phyloP scores from a whole-genome alignment of 805 yeast genomes.

The Tetrapisispora arboricola region DNA sequence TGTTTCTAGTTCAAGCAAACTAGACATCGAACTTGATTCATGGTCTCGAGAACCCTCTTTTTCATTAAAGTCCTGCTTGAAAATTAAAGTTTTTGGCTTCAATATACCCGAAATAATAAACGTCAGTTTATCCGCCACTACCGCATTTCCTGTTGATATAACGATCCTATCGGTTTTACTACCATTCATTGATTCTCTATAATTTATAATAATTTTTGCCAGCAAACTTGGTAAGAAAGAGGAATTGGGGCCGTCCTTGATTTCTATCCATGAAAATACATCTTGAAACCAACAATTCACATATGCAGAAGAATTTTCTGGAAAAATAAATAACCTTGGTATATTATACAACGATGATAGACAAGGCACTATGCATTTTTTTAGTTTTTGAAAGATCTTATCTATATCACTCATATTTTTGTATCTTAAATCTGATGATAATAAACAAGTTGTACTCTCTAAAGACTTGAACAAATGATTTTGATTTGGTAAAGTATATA shows the following conservation, averaged over 20 bases:
- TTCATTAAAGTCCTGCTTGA: neutral
- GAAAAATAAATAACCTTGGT: conserved; percentile 31
- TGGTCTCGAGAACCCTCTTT: neutral
- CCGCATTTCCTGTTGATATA: conserved; percentile 49
- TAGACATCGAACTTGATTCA: neutral
- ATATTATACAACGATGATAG: conserved; percentile 24
- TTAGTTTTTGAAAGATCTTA: conserved; percentile 19
- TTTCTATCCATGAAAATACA: conserved; percentile 33
- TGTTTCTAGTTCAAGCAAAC: neutral
- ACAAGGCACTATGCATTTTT: conserved; percentile 24
- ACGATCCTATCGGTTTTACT: conserved; percentile 39
- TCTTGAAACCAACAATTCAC: conserved; percentile 33
- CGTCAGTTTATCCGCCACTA: conserved; percentile 48
- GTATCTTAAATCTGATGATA: conserved; percentile 6
- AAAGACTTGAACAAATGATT: neutral
- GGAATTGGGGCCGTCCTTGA: conserved; percentile 33
- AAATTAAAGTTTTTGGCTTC: conserved; percentile 26
- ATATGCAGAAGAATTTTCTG: conserved; percentile 20
- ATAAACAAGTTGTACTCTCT: neutral
- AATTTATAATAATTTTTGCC: conserved; percentile 22
- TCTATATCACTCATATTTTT: conserved; percentile 16
- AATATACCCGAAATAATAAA: conserved; percentile 44
- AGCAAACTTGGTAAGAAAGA: conserved; percentile 22
- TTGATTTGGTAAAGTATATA: neutral
- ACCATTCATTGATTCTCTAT: conserved; percentile 13